Percentiles rank a stretch among this genome's conserved stretches.
Evolutionary conservation across 2,329 filamentous ascomycete species (phyloP).

Genomic region (Cytospora chrysosperma): DNA sequence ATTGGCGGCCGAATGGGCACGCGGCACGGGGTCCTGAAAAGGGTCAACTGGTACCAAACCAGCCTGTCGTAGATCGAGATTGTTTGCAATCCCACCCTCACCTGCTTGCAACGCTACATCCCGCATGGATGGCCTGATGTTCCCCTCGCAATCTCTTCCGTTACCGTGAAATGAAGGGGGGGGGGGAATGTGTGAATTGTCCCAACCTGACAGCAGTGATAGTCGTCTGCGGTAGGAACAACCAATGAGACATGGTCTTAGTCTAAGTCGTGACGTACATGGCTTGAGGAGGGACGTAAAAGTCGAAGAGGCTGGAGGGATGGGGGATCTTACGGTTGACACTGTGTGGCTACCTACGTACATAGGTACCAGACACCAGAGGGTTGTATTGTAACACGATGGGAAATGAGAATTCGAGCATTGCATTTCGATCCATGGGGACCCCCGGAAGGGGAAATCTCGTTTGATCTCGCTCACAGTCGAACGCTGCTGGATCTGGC

Average conservation of each 20-base stretch:
- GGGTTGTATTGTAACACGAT: not conserved
- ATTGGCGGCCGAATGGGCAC: not conserved
- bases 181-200: not conserved
- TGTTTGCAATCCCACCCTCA: conserved; percentile 8
- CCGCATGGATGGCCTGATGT: conserved; percentile 17
- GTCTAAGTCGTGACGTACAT: conserved; percentile 23
- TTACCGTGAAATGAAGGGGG: conserved; percentile 4
- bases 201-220: conserved; percentile 5
- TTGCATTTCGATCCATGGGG: no score
- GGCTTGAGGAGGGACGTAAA: conserved; percentile 17
- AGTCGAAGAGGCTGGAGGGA: conserved; percentile 6
- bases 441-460: conserved; percentile 6
- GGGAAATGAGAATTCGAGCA: not conserved
- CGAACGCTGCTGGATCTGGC: conserved; percentile 21
- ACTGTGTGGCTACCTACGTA: conserved; percentile 14
- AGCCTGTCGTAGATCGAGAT: conserved; percentile 11
- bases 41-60: no score
- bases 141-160: conserved; percentile 1
- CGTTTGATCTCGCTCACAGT: conserved; percentile 13
- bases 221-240: conserved; percentile 6
- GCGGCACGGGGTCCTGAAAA: conserved; percentile 2
- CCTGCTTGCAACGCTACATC: conserved; percentile 3
- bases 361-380: not conserved
- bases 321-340: not conserved
- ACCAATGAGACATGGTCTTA: conserved; percentile 17